phyloP scores from a whole-genome alignment of 202 grass and related monocot genomes.

The Brachypodium distachyon region DNA sequence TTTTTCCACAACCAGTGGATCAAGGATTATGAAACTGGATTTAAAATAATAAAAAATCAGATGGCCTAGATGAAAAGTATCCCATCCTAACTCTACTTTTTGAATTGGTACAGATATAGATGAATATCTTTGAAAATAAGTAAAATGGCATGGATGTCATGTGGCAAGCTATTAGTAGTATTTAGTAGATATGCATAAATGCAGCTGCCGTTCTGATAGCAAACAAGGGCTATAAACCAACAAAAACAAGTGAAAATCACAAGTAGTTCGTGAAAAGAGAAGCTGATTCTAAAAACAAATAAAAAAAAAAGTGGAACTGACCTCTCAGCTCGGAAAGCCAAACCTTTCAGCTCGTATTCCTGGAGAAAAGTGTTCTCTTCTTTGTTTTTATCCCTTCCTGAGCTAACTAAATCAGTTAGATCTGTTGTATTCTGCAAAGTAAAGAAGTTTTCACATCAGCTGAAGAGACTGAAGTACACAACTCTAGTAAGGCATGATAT shows the following conservation, averaged over 20 bases:
- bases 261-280: not conserved
- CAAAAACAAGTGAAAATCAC: not conserved
- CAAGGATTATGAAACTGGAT: too few relatives aligned
- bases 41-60: too few relatives aligned
- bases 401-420: slow-evolving; percentile 94
- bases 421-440: slow-evolving; percentile 80
- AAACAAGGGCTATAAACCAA: not conserved
- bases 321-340: slow-evolving; percentile 79
- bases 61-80: too few relatives aligned
- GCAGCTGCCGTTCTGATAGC: not conserved
- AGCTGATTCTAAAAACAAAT: not conserved
- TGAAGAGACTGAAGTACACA: slow-evolving; percentile 22
- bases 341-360: slow-evolving; percentile 67
- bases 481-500: slow-evolving; percentile 9
- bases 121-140: not conserved
- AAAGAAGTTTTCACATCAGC: not conserved
- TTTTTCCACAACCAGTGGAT: too few relatives aligned
- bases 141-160: not conserved
- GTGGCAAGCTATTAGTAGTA: not conserved
- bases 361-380: slow-evolving; percentile 76
- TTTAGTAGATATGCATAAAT: not conserved
- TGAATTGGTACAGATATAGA: too few relatives aligned
- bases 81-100: too few relatives aligned
- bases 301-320: slow-evolving; percentile 25
- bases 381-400: slow-evolving; percentile 77